These are phyloP conservation scores for Tetracladium marchalianum DNA, from an alignment of 495 filamentous ascomycete species.

Conservation along the genomic window DNA sequence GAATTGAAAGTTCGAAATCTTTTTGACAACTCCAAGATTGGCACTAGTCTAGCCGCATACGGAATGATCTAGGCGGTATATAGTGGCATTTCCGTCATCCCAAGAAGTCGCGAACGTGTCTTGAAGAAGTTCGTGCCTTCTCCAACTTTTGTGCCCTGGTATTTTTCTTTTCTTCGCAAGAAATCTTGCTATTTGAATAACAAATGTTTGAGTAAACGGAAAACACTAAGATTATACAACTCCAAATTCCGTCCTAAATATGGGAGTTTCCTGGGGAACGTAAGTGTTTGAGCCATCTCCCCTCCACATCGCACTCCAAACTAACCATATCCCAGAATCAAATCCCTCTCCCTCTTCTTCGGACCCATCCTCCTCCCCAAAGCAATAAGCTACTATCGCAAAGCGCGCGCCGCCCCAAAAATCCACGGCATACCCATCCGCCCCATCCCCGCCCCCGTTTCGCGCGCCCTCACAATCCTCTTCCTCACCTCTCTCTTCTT, in stretches of 20 bases:
- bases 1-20: too few relatives aligned
- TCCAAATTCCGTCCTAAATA: not conserved
- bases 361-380: conserved; percentile 76
- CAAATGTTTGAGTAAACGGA: too few relatives aligned
- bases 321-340: conserved; percentile 40
- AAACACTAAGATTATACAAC: too few relatives aligned
- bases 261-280: conserved; percentile 22
- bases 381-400: conserved; percentile 59
- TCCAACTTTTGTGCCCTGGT: too few relatives aligned
- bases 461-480: conserved; percentile 52
- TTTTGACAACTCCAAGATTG: too few relatives aligned
- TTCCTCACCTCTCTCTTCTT: conserved; percentile 44
- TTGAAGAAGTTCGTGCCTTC: too few relatives aligned
- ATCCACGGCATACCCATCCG: conserved; percentile 44
- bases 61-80: too few relatives aligned
- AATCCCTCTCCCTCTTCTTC: conserved; percentile 75
- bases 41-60: too few relatives aligned
- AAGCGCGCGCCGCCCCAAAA: conserved; percentile 35
- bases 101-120: too few relatives aligned
- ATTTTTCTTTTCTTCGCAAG: too few relatives aligned
- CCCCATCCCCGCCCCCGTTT: conserved; percentile 42
- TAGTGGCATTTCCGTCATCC: too few relatives aligned
- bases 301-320: not conserved
- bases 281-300: conserved; percentile 8
- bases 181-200: too few relatives aligned